These are phyloP conservation scores for Plasmodium blacklocki DNA, from an alignment of 169 alveolate species.

Conservation along the genomic window DNA sequence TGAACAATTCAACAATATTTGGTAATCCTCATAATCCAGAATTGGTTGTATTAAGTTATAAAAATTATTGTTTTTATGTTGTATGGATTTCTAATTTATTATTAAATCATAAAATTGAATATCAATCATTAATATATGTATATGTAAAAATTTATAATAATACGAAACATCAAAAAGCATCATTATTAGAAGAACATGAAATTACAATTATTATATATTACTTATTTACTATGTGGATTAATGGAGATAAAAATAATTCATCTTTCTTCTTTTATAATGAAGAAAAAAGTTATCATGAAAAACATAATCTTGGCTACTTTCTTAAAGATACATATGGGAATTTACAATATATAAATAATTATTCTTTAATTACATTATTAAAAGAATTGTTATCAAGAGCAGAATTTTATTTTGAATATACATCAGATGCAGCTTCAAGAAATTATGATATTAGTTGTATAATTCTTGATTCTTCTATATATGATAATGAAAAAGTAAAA, in stretches of 20 bases:
- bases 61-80: conserved; percentile 58
- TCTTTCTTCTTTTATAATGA: conserved; percentile 68
- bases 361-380: conserved; percentile 47
- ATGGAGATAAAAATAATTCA: conserved; percentile 49
- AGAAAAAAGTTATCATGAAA: conserved; percentile 54
- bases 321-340: conserved; percentile 71
- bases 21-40: conserved; percentile 7
- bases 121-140: conserved; percentile 47
- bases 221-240: conserved; percentile 71
- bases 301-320: conserved; percentile 42
- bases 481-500: conserved; percentile 40
- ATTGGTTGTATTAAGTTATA: conserved; percentile 39
- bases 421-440: conserved; percentile 71
- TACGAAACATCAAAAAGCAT: conserved; percentile 28
- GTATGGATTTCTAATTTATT: conserved; percentile 64
- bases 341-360: conserved; percentile 35
- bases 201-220: conserved; percentile 49
- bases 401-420: conserved; percentile 64
- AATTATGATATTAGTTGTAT: conserved; percentile 71
- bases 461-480: conserved; percentile 62
- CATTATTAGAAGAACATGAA: conserved; percentile 51
- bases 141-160: conserved; percentile 50
- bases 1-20: background rate
- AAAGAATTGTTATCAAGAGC: conserved; percentile 67
- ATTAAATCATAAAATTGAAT: conserved; percentile 63